A percentile compares a stretch with the other conserved stretches of the same genome.
Conservation (phyloP, 2,329 filamentous ascomycete genomes). For the Lecanicillium sp. region DNA sequence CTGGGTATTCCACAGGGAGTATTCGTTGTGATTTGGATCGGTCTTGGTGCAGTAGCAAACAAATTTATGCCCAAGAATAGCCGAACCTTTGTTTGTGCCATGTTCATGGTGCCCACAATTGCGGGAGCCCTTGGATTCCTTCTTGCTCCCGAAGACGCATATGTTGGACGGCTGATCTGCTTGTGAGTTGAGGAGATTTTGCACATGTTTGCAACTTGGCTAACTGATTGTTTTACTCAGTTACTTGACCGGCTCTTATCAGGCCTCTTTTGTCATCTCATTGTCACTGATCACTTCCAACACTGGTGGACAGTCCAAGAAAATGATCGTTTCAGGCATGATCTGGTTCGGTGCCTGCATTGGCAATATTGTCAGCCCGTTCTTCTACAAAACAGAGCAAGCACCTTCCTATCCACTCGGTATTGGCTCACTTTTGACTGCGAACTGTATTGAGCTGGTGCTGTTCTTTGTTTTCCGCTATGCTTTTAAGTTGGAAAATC, state of each 20-base stretch:
- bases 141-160: constrained; percentile 39
- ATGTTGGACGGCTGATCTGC: constrained; percentile 47
- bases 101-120: constrained; percentile 52
- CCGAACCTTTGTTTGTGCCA: constrained; percentile 42
- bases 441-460: constrained; percentile 28
- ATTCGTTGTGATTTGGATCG: constrained; percentile 30
- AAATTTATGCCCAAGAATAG: constrained; percentile 33
- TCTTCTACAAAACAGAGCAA: constrained; percentile 52
- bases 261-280: constrained; percentile 29
- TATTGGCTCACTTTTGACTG: constrained; percentile 32
- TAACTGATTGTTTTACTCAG: constrained; percentile 6
- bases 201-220: not conserved
- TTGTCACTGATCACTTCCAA: constrained; percentile 41
- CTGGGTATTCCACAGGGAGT: constrained; percentile 29
- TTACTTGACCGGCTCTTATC: constrained; percentile 28
- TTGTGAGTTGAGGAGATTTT: constrained; percentile 25
- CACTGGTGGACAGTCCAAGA: constrained; percentile 50
- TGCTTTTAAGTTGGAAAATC: constrained; percentile 31
- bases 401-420: constrained; percentile 31
- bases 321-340: constrained; percentile 54
- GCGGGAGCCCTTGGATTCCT: constrained; percentile 49
- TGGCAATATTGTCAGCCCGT: constrained; percentile 54
- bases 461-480: constrained; percentile 30
- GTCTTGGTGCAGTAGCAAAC: constrained; percentile 30
- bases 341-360: constrained; percentile 52